Conservation (phyloP, 768 basidiomycete species). For the Kwoniella bestiolae region DNA sequence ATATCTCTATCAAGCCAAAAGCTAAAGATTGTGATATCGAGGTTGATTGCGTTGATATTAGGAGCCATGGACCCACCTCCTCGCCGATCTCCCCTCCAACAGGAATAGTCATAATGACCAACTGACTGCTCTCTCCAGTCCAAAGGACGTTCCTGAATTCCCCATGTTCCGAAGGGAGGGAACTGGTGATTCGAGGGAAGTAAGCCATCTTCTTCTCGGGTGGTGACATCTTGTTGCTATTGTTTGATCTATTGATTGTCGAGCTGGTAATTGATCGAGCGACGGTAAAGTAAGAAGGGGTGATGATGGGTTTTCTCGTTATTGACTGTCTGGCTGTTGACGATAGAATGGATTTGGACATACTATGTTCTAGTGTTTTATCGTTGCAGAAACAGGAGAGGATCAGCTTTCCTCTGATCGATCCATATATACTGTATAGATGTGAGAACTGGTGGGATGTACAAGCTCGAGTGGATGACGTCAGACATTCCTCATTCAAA, state of each 20-base stretch:
- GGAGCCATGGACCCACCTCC: constrained; percentile 52
- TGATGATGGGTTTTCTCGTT: not conserved
- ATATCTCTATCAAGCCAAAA: not conserved
- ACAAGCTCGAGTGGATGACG: constrained; percentile 1
- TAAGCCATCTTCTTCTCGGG: constrained; percentile 56
- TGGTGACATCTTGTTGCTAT: constrained; percentile 40
- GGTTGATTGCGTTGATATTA: not conserved
- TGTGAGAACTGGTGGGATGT: not conserved
- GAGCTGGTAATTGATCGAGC: not conserved
- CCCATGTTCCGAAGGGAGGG: constrained; percentile 49
- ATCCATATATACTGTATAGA: too few relatives aligned
- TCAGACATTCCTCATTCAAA: too few relatives aligned
- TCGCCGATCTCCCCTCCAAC: constrained; percentile 59
- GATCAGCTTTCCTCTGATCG: too few relatives aligned
- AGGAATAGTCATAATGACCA: constrained; percentile 60
- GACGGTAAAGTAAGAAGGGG: too few relatives aligned
- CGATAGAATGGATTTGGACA: constrained; percentile 2
- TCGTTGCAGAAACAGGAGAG: too few relatives aligned
- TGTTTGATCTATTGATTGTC: not conserved
- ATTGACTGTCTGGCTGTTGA: not conserved
- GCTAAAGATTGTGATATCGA: not conserved
- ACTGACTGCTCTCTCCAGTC: constrained; percentile 57
- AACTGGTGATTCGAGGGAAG: constrained; percentile 54
- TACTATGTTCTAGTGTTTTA: constrained; percentile 15
- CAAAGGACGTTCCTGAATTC: constrained; percentile 58